phyloP scores from a whole-genome alignment of 2,329 filamentous ascomycete species.

The Fusarium sp. region DNA sequence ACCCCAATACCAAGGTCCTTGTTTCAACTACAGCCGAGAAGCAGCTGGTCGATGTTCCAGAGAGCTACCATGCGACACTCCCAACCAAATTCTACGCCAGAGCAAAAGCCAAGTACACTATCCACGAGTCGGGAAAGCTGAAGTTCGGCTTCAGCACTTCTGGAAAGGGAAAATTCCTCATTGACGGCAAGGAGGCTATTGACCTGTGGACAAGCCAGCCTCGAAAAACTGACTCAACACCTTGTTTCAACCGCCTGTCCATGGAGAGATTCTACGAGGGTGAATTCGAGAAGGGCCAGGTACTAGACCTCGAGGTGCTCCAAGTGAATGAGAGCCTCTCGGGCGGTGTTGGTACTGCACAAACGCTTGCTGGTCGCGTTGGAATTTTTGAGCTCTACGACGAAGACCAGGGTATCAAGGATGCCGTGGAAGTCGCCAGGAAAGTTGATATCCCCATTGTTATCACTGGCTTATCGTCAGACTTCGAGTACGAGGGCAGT shows the following conservation, averaged over 20 bases:
- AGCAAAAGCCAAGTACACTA: constrained; percentile 11
- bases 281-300: neutral
- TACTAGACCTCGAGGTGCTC: constrained; percentile 22
- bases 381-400: constrained; percentile 31
- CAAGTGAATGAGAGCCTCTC: constrained; percentile 34
- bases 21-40: constrained; percentile 22
- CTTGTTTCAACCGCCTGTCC: constrained; percentile 45
- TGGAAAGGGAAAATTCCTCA: constrained; percentile 46
- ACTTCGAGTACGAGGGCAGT: constrained; percentile 58
- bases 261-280: constrained; percentile 32
- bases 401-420: constrained; percentile 44
- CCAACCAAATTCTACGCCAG: constrained; percentile 29
- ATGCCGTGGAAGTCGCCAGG: constrained; percentile 39
- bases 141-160: constrained; percentile 46
- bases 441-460: constrained; percentile 63
- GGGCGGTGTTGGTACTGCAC: constrained; percentile 33
- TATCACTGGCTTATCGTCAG: constrained; percentile 62
- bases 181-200: constrained; percentile 45
- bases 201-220: constrained; percentile 45
- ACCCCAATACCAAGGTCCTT: neutral
- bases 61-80: constrained; percentile 21
- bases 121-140: neutral
- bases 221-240: constrained; percentile 43
- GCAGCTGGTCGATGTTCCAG: constrained; percentile 28
- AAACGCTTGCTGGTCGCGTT: constrained; percentile 29